These are phyloP conservation scores for Xylaria grammica DNA, from an alignment of 495 filamentous ascomycete genomes.

Conservation along the genomic window DNA sequence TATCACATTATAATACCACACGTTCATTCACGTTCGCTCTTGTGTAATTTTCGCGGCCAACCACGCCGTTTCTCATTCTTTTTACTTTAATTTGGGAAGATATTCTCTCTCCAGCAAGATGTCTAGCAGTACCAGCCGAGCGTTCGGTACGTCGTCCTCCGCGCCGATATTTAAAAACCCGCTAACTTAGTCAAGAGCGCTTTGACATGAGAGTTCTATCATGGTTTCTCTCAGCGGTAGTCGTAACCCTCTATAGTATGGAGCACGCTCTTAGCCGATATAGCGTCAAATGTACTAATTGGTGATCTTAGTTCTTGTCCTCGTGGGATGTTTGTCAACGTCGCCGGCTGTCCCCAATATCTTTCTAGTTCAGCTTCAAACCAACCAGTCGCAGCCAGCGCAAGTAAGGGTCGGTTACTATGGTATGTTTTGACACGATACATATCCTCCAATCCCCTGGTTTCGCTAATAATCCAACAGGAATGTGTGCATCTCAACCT, in stretches of 20 bases:
- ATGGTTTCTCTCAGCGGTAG: not conserved
- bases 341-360: slow-evolving; percentile 9
- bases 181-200: slow-evolving; percentile 1
- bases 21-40: not conserved
- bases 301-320: slow-evolving; percentile 8
- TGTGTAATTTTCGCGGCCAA: not conserved
- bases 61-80: not conserved
- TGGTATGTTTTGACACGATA: not conserved
- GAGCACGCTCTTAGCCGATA: not conserved
- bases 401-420: slow-evolving; percentile 15
- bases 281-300: not conserved
- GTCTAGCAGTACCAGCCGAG: not conserved
- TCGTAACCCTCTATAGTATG: slow-evolving; percentile 10
- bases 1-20: not conserved
- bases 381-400: not conserved
- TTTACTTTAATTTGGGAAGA: not conserved
- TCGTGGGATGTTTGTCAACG: slow-evolving; percentile 8
- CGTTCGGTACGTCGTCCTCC: not conserved
- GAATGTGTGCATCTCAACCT: not conserved
- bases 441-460: not conserved
- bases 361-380: slow-evolving; percentile 16
- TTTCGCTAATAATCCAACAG: not conserved
- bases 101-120: not conserved
- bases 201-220: slow-evolving; percentile 14
- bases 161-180: not conserved